These are phyloP conservation scores for Casaregolazyma lundiana DNA, from an alignment of 1,139 yeast genomes.

Conservation along the genomic window DNA sequence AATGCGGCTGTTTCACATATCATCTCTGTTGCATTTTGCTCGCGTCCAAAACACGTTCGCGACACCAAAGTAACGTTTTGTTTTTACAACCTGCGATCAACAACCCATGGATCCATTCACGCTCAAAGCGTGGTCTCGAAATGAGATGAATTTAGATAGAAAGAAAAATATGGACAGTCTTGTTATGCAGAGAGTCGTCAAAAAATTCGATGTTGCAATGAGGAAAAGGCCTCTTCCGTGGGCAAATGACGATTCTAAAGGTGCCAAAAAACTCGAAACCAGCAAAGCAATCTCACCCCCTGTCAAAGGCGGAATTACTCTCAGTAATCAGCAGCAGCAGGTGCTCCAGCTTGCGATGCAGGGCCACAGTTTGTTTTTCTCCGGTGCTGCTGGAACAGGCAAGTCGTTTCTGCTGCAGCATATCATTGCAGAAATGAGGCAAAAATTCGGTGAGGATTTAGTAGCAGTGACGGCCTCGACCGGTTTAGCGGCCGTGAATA, in stretches of 20 bases:
- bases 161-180: background rate
- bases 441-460: conserved; percentile 35
- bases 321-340: conserved; percentile 17
- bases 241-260: background rate
- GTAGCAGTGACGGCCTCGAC: conserved; percentile 90
- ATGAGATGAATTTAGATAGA: background rate
- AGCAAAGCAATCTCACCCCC: background rate
- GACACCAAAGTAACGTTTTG: background rate
- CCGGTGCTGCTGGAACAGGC: conserved; percentile 98
- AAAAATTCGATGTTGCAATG: conserved; percentile 1
- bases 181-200: background rate
- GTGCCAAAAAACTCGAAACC: background rate
- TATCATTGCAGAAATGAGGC: conserved; percentile 46
- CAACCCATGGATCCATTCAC: background rate
- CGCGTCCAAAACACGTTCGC: background rate
- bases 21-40: no score
- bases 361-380: conserved; percentile 50
- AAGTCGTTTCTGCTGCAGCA: conserved; percentile 70
- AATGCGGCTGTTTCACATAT: no score
- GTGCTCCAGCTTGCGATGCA: conserved; percentile 14
- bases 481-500: conserved; percentile 83
- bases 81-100: no score
- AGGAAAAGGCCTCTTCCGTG: conserved; percentile 4
- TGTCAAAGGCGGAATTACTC: background rate
- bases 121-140: background rate